These are phyloP conservation scores for Pisolithus thermaeus DNA, from an alignment of 1,284 basidiomycete species.

Conservation along the genomic window DNA sequence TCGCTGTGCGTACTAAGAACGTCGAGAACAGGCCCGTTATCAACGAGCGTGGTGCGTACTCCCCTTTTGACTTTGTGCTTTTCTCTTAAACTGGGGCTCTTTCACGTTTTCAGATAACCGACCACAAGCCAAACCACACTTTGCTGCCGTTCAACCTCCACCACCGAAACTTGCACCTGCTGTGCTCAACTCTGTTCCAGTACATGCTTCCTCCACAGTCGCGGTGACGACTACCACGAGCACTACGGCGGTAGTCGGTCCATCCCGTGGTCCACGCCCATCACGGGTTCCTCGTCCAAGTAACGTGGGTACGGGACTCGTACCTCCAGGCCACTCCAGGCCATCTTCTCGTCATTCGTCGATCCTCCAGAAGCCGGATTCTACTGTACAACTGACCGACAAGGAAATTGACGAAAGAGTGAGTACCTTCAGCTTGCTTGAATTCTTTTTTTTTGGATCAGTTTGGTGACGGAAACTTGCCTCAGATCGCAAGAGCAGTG, in stretches of 20 bases:
- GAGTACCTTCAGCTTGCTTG: constrained; percentile 12
- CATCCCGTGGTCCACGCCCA: constrained; percentile 31
- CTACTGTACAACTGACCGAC: constrained; percentile 44
- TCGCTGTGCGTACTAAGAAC: constrained; percentile 74
- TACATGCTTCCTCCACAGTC: constrained; percentile 11
- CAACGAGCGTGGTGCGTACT: constrained; percentile 59
- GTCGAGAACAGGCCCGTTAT: constrained; percentile 72
- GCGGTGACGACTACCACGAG: constrained; percentile 2
- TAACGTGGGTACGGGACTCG: constrained; percentile 19
- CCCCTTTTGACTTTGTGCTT: neutral
- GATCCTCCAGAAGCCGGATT: constrained; percentile 18
- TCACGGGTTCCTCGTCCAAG: constrained; percentile 30
- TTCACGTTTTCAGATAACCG: constrained; percentile 41
- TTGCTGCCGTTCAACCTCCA: constrained; percentile 50
- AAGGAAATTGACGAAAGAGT: constrained; percentile 69
- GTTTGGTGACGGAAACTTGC: neutral
- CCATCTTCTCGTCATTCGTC: constrained; percentile 16
- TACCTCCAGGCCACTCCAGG: constrained; percentile 17
- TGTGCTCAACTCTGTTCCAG: constrained; percentile 25
- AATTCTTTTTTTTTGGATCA: constrained; percentile 1
- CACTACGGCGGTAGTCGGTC: constrained; percentile 9
- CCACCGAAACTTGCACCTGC: constrained; percentile 43
- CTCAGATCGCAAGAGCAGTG: constrained; percentile 63
- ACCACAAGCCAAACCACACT: constrained; percentile 50
- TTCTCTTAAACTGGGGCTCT: neutral